Evolutionary conservation across 2,329 filamentous ascomycete genomes (phyloP).

Genomic region (Sclerotinia minor): DNA sequence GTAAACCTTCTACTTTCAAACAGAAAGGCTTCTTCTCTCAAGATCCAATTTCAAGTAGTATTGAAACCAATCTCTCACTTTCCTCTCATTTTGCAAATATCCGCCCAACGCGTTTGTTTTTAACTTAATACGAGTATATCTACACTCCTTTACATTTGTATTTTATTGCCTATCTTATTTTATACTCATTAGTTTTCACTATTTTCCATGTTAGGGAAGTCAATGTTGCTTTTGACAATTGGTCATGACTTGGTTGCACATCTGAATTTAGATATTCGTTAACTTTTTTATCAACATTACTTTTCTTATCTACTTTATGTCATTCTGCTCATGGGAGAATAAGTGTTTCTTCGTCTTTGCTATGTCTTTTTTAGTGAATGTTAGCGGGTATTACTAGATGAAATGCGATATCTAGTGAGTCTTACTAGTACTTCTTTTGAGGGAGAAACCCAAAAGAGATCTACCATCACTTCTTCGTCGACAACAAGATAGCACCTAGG

Average conservation of each 20-base stretch:
- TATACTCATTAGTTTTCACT: not conserved
- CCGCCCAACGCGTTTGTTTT: too few species aligned
- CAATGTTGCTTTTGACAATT: too few species aligned
- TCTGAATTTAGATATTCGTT: not conserved
- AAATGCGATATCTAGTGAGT: not conserved
- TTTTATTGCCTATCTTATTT: not conserved
- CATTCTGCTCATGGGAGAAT: not conserved
- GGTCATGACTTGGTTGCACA: not conserved
- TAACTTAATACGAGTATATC: not conserved
- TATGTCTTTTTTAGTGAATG: not conserved
- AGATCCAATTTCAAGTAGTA: too few species aligned
- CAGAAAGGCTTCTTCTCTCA: too few species aligned
- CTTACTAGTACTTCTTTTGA: too few species aligned
- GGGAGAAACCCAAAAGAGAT: not conserved
- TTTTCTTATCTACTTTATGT: not conserved
- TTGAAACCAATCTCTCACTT: not conserved
- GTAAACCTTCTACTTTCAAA: not conserved
- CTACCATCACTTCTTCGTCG: slow-evolving; percentile 64
- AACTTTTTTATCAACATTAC: not conserved
- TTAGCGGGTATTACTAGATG: too few species aligned
- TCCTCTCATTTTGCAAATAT: not conserved
- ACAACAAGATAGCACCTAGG: slow-evolving; percentile 82
- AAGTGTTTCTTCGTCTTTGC: too few species aligned
- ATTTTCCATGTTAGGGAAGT: not conserved
- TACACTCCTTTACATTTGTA: not conserved